A percentile compares a stretch with the other conserved stretches of the same genome.
phyloP scores from a whole-genome alignment of 768 basidiomycete genomes.

The Vararia minispora region DNA sequence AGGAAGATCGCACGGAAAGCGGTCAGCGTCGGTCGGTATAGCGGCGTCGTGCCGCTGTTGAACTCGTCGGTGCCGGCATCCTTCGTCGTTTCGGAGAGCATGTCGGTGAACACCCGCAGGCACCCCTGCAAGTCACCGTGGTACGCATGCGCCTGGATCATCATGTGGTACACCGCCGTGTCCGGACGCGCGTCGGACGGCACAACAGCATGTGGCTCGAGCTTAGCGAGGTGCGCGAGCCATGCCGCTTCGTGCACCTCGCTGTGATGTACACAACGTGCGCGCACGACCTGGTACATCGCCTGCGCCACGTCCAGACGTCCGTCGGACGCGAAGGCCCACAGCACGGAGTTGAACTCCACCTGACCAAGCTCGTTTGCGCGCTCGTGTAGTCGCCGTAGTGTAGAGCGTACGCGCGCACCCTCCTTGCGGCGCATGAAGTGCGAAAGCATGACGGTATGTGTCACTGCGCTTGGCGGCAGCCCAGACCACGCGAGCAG shows the following conservation, averaged over 20 bases:
- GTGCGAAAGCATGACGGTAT: constrained; percentile 47
- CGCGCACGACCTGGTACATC: constrained; percentile 44
- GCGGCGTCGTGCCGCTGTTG: constrained; percentile 17
- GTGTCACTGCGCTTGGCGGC: constrained; percentile 48
- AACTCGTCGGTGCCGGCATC: constrained; percentile 14
- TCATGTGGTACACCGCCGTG: constrained; percentile 49
- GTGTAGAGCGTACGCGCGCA: constrained; percentile 40
- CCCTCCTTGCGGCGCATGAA: constrained; percentile 38
- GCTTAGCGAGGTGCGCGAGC: too few relatives aligned
- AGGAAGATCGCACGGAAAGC: constrained; percentile 67
- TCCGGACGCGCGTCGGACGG: constrained; percentile 39
- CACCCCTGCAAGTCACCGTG: constrained; percentile 51
- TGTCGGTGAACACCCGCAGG: constrained; percentile 52
- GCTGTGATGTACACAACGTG: too few relatives aligned
- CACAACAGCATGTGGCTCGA: too few relatives aligned
- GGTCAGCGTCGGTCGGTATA: constrained; percentile 34
- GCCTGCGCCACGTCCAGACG: constrained; percentile 43
- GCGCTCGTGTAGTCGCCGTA: constrained; percentile 41
- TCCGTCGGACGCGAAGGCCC: constrained; percentile 48
- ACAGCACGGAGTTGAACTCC: constrained; percentile 59
- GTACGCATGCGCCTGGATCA: constrained; percentile 65
- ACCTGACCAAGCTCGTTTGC: constrained; percentile 45
- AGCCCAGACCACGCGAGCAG: constrained; percentile 45
- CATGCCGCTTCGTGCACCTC: constrained; percentile 26
- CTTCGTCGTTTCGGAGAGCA: constrained; percentile 35